Percentiles rank a stretch among this genome's conserved stretches.
Conservation (phyloP, 2,329 filamentous ascomycete genomes). For the Aspergillus oerlinghausenensis region DNA sequence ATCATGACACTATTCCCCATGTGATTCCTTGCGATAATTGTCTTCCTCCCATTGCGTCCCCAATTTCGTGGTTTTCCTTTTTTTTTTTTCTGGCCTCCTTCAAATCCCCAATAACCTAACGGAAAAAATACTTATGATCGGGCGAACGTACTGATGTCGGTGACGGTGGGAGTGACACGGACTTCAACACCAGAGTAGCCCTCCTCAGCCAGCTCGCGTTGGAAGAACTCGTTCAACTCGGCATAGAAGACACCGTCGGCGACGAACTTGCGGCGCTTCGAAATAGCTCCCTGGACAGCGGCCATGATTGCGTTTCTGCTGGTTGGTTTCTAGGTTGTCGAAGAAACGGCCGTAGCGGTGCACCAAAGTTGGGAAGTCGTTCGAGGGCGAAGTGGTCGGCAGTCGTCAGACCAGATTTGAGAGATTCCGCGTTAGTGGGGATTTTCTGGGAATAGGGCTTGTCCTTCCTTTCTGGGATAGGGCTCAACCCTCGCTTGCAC, state of each 20-base stretch:
- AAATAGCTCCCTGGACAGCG: slow-evolving; percentile 49
- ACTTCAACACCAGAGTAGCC: slow-evolving; percentile 99
- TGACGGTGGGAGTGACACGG: slow-evolving; percentile 98
- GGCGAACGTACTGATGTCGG: slow-evolving; percentile 75
- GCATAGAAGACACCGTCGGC: slow-evolving; percentile 99
- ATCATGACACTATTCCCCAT: slow-evolving; percentile 16
- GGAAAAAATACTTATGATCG: slow-evolving; percentile 17
- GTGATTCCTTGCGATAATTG: slow-evolving; percentile 4
- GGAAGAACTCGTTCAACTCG: slow-evolving; percentile 99
- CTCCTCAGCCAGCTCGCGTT: slow-evolving; percentile 99
- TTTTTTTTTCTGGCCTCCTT: slow-evolving; percentile 3
- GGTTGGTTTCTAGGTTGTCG: slow-evolving; percentile 28
- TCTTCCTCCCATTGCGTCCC: slow-evolving; percentile 4
- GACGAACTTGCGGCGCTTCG: slow-evolving; percentile 67
- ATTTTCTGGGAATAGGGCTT: slow-evolving; percentile 32
- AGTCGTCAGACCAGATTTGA: slow-evolving; percentile 29
- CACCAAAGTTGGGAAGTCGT: slow-evolving; percentile 24
- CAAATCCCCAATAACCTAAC: slow-evolving; percentile 1
- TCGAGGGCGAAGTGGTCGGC: slow-evolving; percentile 27
- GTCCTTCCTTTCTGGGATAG: slow-evolving; percentile 31
- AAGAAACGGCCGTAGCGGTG: slow-evolving; percentile 30
- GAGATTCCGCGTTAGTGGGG: slow-evolving; percentile 37
- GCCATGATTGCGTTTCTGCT: slow-evolving; percentile 44
- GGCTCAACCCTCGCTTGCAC: slow-evolving; percentile 39
- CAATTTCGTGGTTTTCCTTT: not conserved